Evolutionary conservation across 2,329 filamentous ascomycete species (phyloP), one percentile per base, ranked within the genome.

Genomic region (Colletotrichum filicis): DNA sequence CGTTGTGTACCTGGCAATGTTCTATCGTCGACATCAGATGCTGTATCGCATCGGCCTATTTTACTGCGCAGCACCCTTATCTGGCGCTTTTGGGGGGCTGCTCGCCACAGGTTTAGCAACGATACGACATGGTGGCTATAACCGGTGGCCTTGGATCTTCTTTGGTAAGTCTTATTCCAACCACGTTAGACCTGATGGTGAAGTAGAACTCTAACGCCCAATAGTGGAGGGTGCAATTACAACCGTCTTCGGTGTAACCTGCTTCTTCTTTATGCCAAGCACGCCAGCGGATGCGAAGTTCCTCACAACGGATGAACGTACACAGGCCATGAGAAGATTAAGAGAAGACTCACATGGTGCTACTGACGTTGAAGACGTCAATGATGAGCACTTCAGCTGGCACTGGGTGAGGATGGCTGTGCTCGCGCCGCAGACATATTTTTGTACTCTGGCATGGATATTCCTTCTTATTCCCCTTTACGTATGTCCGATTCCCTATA

Each of bases 331-430:
- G 19, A 49, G 42, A 11, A 49, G 42, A 5, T 49, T 22, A 11
- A 49, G 42, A 49, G 19, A 49, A 49, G 42, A 49, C 5, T 49
- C 19, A 1, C 42, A 49, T 22, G 42, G 42, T 4, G 42, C 42
- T 22, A 49, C 42, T 4, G 60, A 52, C 1, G 60, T 76, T 12
- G 74, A 78, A 55, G 71, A 71, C 35, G 81, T 85, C 7, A 80
- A 83, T 19, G 74, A 82, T 8, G 83, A 85, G 73, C 78, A 77
- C 53, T 82, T 84, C 62, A 78, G 78, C 63, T 86, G 83, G 84
- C 78, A 80, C 62, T 85, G 82, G 83, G 82, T 85, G 52, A 76
- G 76, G 57, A 78, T 80, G 76, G 75, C 76, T 6, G 63, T 82
- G 42, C 67, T 76, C 28, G 79, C 76, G 26, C 78, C 79, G 12